A percentile compares a stretch with the other conserved stretches of the same genome.
These are phyloP conservation scores for Scedosporium apiospermum DNA, from an alignment of 2,329 filamentous ascomycete species.

Conservation along the genomic window DNA sequence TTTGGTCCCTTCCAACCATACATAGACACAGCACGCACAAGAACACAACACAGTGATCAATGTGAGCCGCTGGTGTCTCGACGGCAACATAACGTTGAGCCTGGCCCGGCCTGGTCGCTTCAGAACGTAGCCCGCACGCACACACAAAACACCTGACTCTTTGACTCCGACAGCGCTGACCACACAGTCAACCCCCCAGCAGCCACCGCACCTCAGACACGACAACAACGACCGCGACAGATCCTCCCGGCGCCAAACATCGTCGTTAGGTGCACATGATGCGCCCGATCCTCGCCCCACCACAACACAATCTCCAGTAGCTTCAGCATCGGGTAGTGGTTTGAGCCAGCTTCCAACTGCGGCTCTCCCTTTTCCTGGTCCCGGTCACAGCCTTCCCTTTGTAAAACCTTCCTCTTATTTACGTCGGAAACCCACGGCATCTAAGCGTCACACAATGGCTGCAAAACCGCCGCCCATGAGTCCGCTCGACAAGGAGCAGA, in stretches of 20 bases:
- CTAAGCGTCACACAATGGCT: conserved; percentile 10
- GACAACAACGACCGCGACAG: neutral
- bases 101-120: too few relatives aligned
- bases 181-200: neutral
- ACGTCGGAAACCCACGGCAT: conserved; percentile 20
- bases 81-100: too few relatives aligned
- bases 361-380: conserved; percentile 10
- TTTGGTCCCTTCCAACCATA: too few relatives aligned
- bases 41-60: too few relatives aligned
- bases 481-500: conserved; percentile 65
- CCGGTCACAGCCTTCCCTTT: conserved; percentile 43
- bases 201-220: neutral
- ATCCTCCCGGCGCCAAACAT: neutral
- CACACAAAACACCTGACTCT: neutral
- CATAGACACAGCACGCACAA: too few relatives aligned
- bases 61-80: too few relatives aligned
- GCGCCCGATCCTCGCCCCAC: neutral
- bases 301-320: conserved; percentile 11
- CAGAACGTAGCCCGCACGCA: neutral
- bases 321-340: conserved; percentile 7
- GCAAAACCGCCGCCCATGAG: conserved; percentile 21
- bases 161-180: neutral
- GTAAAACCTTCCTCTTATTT: conserved; percentile 53
- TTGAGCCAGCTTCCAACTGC: conserved; percentile 8
- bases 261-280: conserved; percentile 5